A percentile compares a stretch with the other conserved stretches of the same genome.
Conservation (phyloP, 2,329 filamentous ascomycete genomes). For the Talaromyces sp. region DNA sequence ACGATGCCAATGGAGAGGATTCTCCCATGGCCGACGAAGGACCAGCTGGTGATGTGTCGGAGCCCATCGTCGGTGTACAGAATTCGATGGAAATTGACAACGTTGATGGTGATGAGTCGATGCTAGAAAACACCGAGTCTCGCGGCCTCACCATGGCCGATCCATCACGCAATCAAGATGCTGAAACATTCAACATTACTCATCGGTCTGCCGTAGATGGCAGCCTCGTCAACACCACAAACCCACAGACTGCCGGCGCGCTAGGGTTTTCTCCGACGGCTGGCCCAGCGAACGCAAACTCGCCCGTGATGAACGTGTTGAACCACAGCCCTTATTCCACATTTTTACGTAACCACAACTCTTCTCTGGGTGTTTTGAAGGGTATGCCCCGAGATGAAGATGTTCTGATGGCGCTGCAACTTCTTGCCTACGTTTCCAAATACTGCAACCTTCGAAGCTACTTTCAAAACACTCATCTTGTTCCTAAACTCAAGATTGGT, state of each 20-base stretch:
- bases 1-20: constrained; percentile 82
- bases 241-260: constrained; percentile 62
- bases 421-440: constrained; percentile 96
- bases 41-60: constrained; percentile 45
- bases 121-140: constrained; percentile 67
- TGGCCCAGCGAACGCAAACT: constrained; percentile 59
- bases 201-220: constrained; percentile 81
- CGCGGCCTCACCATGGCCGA: constrained; percentile 73
- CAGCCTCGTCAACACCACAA: constrained; percentile 70
- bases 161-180: constrained; percentile 78
- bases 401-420: constrained; percentile 93
- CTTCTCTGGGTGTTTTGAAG: constrained; percentile 71
- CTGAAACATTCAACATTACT: constrained; percentile 90
- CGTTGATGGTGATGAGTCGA: constrained; percentile 76
- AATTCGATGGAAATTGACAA: constrained; percentile 81
- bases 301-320: constrained; percentile 64
- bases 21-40: constrained; percentile 68
- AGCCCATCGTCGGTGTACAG: constrained; percentile 75
- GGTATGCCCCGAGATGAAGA: constrained; percentile 97
- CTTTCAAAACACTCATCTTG: constrained; percentile 91
- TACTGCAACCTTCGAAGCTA: constrained; percentile 95
- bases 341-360: constrained; percentile 72
- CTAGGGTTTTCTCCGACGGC: constrained; percentile 71
- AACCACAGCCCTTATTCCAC: constrained; percentile 63
- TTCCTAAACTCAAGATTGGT: constrained; percentile 85